Conservation (phyloP, 192 early-diverging fungal species). For the Backusella psychrophila region DNA sequence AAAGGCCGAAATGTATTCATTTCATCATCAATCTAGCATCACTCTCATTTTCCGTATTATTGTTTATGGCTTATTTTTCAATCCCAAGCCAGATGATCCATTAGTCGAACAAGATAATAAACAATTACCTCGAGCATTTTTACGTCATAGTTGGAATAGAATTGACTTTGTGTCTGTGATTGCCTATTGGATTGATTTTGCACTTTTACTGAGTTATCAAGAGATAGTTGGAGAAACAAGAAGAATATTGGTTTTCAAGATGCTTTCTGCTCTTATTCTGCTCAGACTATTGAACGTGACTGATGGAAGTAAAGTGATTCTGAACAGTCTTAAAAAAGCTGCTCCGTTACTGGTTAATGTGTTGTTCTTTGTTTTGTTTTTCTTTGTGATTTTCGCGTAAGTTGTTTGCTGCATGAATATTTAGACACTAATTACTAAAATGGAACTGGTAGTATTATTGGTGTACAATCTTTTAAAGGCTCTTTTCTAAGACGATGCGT, state of each 20-base stretch:
- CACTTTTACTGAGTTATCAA: constrained; percentile 31
- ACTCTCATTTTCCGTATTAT: constrained; percentile 13
- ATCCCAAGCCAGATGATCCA: constrained; percentile 9
- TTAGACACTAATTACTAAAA: not conserved
- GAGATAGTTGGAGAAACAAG: constrained; percentile 32
- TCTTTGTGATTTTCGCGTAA: constrained; percentile 58
- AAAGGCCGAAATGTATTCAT: not conserved
- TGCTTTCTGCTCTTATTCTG: constrained; percentile 48
- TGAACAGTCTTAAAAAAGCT: constrained; percentile 57
- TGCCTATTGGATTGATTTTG: constrained; percentile 55
- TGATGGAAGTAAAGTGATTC: constrained; percentile 49
- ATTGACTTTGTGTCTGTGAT: constrained; percentile 55
- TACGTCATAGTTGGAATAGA: constrained; percentile 63
- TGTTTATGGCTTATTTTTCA: constrained; percentile 31
- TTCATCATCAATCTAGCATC: not conserved
- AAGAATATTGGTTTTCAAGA: constrained; percentile 49
- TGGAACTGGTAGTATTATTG: constrained; percentile 45
- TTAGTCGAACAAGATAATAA: constrained; percentile 2
- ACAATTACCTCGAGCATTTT: constrained; percentile 40
- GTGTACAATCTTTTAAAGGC: constrained; percentile 60
- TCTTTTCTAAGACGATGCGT: constrained; percentile 54
- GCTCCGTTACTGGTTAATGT: constrained; percentile 55
- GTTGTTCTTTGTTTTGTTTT: constrained; percentile 56
- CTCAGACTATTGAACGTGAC: constrained; percentile 55
- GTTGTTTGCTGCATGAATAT: not conserved